Evolutionary conservation across 345 rosid genomes (phyloP), one percentile per base, ranked within the genome.

Genomic region (Eucalyptus melliodora): DNA sequence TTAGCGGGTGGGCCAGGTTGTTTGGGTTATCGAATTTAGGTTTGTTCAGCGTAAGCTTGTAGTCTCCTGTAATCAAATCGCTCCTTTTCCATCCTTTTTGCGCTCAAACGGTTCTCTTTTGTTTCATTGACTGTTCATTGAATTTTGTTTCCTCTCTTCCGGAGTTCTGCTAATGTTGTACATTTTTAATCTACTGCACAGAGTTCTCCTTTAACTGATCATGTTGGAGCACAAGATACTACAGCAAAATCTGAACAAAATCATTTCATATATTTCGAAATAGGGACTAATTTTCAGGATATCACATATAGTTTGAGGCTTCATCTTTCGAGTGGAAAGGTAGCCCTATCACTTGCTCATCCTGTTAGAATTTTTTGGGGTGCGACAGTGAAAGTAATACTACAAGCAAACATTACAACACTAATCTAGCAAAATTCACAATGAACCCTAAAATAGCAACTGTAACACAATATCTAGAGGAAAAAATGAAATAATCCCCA

Each of bases 121-220:
- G 21, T 87, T 44, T 80, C 16, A n/a, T 37, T 88, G 19, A 11
- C 19, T 47, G 34, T 86, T 12, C 51, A 85, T 65, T 65, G 56
- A 55, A 50, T 51, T 37, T 86, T 67, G 87, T 31, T 50, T 86
- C 23, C 42, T 67, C 27, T 42, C 42, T 77, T 21, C 47, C 24
- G 47, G 27, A 77, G 47, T 40, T 27, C 51, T 31, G 89, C 37
- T 88, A 65, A 86, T 90, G 89, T 86, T 24, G 87, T 80, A n/a
- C 37, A 49, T 69, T 8, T 34, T 16, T 88, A 56, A 44, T 55
- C 45, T 87, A 37, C 12, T 4, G 21, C 89, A 44, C 89, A 96
- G 99, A 98, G 96, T 83, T 96, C 98, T 40, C 96, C 97, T 89
- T 99, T 97, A 53, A 91, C 98, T 16, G 99, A 97, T 93, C 99